A percentile compares a stretch with the other conserved stretches of the same genome.
These are phyloP conservation scores for Entomophthora muscae DNA, from an alignment of 371 early-diverging fungal species.

Conservation along the genomic window DNA sequence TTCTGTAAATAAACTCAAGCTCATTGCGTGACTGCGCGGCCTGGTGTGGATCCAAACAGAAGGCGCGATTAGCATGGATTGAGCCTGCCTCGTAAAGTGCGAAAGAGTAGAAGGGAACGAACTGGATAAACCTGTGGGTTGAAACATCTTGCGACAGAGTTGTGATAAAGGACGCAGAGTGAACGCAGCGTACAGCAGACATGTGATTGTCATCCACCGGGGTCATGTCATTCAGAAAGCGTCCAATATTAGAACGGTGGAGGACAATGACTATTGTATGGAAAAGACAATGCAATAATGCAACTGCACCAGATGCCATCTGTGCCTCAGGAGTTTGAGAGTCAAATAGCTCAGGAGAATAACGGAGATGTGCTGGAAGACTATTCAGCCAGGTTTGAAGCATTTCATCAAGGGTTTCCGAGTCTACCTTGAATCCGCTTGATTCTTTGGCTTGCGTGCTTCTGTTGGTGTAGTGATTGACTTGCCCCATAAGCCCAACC, in stretches of 20 bases:
- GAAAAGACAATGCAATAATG: background rate
- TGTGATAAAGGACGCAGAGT: background rate
- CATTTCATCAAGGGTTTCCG: background rate
- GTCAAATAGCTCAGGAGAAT: background rate
- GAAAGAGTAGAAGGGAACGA: slow-evolving; percentile 5
- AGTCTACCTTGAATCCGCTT: background rate
- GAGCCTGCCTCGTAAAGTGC: slow-evolving; percentile 5
- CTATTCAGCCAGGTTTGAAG: background rate
- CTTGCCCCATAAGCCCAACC: slow-evolving; percentile 3
- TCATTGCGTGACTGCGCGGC: background rate
- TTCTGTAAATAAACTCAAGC: background rate
- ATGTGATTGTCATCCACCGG: slow-evolving; percentile 1
- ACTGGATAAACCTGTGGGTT: background rate
- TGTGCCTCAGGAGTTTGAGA: slow-evolving; percentile 3
- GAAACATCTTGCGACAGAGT: background rate
- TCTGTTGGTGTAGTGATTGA: slow-evolving; percentile 7
- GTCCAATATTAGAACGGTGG: slow-evolving; percentile 6
- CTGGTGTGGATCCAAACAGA: background rate
- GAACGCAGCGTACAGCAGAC: background rate
- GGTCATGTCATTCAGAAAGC: slow-evolving; percentile 3
- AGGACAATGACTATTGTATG: slow-evolving; percentile 2
- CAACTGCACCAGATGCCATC: slow-evolving; percentile 4
- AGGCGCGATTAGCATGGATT: slow-evolving; percentile 4
- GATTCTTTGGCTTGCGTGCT: background rate
- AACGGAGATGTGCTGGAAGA: background rate